phyloP scores from a whole-genome alignment of 2,329 filamentous ascomycete species.

The Colletotrichum magnum region DNA sequence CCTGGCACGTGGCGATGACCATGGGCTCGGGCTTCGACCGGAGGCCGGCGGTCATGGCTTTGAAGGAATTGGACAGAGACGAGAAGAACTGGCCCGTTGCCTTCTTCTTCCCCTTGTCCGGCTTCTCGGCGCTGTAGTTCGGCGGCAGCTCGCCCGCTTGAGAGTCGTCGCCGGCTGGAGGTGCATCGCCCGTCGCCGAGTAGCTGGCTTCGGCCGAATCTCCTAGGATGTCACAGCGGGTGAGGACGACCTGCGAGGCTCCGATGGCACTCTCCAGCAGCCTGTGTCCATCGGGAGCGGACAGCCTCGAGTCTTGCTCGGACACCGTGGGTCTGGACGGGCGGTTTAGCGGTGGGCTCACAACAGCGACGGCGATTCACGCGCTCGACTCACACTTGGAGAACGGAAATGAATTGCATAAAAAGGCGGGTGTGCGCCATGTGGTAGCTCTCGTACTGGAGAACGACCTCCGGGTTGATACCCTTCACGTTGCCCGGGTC shows the following conservation, averaged over 20 bases:
- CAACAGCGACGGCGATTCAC: neutral
- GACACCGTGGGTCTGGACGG: conserved; percentile 19
- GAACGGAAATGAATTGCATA: conserved; percentile 12
- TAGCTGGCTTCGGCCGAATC: conserved; percentile 4
- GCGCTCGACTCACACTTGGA: conserved; percentile 29
- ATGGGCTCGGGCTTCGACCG: conserved; percentile 54
- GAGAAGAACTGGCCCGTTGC: conserved; percentile 43
- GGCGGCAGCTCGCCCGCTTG: conserved; percentile 2
- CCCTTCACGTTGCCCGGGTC: conserved; percentile 44
- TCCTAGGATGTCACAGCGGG: conserved; percentile 16
- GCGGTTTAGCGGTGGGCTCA: neutral
- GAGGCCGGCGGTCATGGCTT: conserved; percentile 51
- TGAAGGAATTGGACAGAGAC: conserved; percentile 52
- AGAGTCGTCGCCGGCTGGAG: neutral
- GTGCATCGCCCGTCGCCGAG: neutral
- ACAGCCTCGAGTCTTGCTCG: conserved; percentile 30
- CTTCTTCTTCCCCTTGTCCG: conserved; percentile 36
- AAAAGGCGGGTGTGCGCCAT: conserved; percentile 46
- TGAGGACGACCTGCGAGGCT: conserved; percentile 29
- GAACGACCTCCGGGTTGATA: conserved; percentile 47
- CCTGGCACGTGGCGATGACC: conserved; percentile 54
- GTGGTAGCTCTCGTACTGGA: conserved; percentile 45
- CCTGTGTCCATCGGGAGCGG: conserved; percentile 26
- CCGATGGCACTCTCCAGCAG: conserved; percentile 33
- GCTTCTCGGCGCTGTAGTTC: conserved; percentile 3